These are phyloP conservation scores for Heracleum sosnowskyi DNA, from an alignment of 129 eudicot genomes.

Conservation along the genomic window DNA sequence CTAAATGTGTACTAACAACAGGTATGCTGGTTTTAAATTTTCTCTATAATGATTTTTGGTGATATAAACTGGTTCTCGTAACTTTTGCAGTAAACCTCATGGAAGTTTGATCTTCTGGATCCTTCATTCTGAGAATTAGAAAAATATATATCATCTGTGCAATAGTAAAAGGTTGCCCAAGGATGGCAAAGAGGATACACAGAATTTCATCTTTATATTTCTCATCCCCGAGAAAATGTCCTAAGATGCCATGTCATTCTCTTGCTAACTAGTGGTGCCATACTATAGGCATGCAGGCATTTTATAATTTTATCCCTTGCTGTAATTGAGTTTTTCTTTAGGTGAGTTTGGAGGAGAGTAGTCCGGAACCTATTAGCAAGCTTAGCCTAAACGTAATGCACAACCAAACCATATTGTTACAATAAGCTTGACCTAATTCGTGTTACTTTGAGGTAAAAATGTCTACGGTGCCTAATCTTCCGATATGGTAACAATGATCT, in stretches of 20 bases:
- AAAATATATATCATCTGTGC: neutral
- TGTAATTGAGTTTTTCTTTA: neutral
- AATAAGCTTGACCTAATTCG: neutral
- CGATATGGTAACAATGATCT: neutral
- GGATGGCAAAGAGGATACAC: conserved; percentile 58
- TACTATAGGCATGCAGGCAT: neutral
- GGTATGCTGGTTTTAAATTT: neutral
- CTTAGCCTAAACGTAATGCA: neutral
- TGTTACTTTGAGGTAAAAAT: neutral
- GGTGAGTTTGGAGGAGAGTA: neutral
- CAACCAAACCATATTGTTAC: neutral
- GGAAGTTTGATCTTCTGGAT: neutral
- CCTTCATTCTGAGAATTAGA: neutral
- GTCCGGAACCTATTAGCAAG: neutral
- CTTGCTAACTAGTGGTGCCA: neutral
- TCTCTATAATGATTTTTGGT: conserved; percentile 34
- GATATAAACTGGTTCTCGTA: conserved; percentile 20
- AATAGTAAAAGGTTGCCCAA: conserved; percentile 48
- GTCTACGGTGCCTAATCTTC: neutral
- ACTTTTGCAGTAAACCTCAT: neutral
- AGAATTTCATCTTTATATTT: conserved; percentile 23
- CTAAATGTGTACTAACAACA: neutral
- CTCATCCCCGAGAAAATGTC: neutral
- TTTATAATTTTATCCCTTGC: neutral
- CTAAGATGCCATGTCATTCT: neutral